These are phyloP conservation scores for Aspergillus awamori DNA, from an alignment of 2,329 filamentous ascomycete species.

Conservation along the genomic window DNA sequence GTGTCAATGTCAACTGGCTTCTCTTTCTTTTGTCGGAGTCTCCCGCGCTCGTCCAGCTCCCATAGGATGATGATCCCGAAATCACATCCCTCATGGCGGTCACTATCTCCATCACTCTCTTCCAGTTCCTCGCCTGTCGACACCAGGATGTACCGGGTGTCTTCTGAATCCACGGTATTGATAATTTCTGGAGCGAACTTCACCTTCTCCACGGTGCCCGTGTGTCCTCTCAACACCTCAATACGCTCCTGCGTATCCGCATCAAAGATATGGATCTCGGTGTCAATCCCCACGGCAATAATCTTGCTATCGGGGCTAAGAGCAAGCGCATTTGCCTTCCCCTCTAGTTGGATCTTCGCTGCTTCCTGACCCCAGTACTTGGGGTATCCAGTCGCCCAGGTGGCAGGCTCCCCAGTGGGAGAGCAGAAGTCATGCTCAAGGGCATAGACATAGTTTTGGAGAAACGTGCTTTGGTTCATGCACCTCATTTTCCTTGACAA, in stretches of 20 bases:
- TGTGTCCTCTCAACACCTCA: neutral
- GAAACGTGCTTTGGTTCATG: neutral
- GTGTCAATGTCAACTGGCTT: neutral
- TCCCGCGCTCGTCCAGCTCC: slow-evolving; percentile 1
- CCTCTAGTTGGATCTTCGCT: neutral
- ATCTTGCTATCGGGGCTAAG: neutral
- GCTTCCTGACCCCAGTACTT: slow-evolving; percentile 3
- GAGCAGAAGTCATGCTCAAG: neutral
- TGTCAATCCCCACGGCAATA: neutral
- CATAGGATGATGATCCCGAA: neutral
- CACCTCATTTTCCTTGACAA: too few relatives aligned
- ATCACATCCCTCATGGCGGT: neutral
- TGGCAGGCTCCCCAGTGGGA: neutral
- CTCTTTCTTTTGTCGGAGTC: neutral
- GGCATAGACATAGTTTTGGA: neutral
- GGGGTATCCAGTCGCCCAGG: neutral
- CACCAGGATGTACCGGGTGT: neutral
- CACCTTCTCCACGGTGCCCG: neutral
- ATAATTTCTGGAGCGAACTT: neutral
- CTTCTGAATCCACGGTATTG: neutral
- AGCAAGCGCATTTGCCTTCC: neutral
- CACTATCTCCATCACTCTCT: neutral
- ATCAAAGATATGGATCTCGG: neutral
- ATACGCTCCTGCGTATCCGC: neutral
- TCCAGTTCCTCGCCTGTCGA: neutral